phyloP scores from a whole-genome alignment of 1,139 yeast genomes.

The Candida buenavistaensis region DNA sequence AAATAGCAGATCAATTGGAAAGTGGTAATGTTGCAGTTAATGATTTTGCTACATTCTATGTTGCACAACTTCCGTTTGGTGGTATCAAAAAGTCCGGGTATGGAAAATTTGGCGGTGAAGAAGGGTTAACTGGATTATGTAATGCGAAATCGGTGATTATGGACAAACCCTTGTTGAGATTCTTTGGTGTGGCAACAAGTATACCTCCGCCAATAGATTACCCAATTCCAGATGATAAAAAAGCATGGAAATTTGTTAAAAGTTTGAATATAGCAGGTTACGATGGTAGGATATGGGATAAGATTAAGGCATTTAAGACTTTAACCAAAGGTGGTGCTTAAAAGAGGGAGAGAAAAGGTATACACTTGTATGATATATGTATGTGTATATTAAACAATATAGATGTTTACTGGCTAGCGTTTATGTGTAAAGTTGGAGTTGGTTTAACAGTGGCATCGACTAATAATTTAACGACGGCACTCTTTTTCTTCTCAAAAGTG shows the following conservation, averaged over 20 bases:
- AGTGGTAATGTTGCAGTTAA: conserved; percentile 95
- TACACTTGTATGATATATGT: too few relatives aligned
- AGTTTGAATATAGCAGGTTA: conserved; percentile 88
- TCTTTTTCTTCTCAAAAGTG: conserved; percentile 63
- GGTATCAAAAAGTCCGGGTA: conserved; percentile 92
- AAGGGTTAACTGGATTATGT: conserved; percentile 88
- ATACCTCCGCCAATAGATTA: conserved; percentile 90
- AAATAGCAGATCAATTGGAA: conserved; percentile 61
- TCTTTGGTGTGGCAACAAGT: conserved; percentile 62
- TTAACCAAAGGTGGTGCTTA: conserved; percentile 32
- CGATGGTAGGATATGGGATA: conserved; percentile 71
- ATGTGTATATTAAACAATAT: too few relatives aligned
- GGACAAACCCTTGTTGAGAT: conserved; percentile 70
- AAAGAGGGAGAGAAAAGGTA: too few relatives aligned
- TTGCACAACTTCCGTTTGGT: conserved; percentile 95
- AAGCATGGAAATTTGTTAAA: conserved; percentile 85
- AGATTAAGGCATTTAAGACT: conserved; percentile 39
- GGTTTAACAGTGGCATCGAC: conserved; percentile 81
- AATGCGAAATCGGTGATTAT: conserved; percentile 81
- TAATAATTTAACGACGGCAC: conserved; percentile 69
- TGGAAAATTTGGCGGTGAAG: conserved; percentile 97
- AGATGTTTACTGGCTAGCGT: conserved; percentile 43
- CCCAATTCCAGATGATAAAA: conserved; percentile 77
- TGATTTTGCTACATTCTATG: conserved; percentile 94
- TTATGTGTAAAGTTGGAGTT: conserved; percentile 77